Evolutionary conservation across 2,329 filamentous ascomycete species (phyloP), one percentile per base, ranked within the genome.

Genomic region (Coniochaeta sp.): DNA sequence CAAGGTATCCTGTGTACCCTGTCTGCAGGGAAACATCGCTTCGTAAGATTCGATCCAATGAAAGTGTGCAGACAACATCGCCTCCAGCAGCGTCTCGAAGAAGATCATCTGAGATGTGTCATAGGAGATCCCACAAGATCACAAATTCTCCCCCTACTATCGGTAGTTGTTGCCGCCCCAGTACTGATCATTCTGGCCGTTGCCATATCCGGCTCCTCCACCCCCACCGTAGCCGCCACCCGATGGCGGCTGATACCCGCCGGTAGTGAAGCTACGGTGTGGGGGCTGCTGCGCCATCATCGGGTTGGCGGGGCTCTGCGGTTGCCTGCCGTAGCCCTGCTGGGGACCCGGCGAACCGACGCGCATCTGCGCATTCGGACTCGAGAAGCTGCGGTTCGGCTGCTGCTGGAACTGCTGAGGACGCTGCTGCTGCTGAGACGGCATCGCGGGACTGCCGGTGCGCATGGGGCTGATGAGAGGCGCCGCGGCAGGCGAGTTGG

Each of bases 361-460:
- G 24, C 62, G 60, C 54, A 62, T 62, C 26, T 61, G 55, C 6
- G 57, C 56, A 27, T 56, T 56, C 14, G 62, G 65, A 12, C 53
- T 58, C 13, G 65, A 61, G 50, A 61, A 64, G 51, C 57, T 63
- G 24, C 62, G 61, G 46, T 61, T 58, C 9, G 56, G 52, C 6
- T 52, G 48, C 18, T 55, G 53, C 30, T 54, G 38, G 16, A 56
- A 57, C 35, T 55, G 60, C 28, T 55, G 53, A 5, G 52, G 56
- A 16, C 52, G 58, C 20, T 58, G 13, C 3, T 61, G 58, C 20
- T 58, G 13, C 3, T 61, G 57, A 16, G 45, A 14, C 13, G 45
- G 26, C 28, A 30, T 10, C 16, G 45, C 45, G 30, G 45, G 45
- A 28, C 45, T 35, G 26, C 28, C 51, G 27, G 47, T 30, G 45